Evolutionary conservation across 2,329 filamentous ascomycete genomes (phyloP).

Genomic region (Hypoxylon sp.): DNA sequence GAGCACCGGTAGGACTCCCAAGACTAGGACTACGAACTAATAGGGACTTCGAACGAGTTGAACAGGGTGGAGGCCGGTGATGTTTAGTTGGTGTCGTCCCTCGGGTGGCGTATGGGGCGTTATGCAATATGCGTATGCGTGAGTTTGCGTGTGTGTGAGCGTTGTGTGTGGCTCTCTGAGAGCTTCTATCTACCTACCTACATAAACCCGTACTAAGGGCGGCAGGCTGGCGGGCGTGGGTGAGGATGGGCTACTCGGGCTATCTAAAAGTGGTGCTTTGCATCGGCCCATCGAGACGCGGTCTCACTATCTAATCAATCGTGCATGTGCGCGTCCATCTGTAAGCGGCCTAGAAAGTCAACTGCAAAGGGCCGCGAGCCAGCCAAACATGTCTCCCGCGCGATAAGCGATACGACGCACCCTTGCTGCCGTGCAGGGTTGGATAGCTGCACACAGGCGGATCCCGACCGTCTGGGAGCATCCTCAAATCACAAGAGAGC

Average conservation of each 20-base stretch:
- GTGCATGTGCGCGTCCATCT: slow-evolving; percentile 38
- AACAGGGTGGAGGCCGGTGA: slow-evolving; percentile 9
- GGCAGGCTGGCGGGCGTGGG: slow-evolving; percentile 13
- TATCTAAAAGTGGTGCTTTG: slow-evolving; percentile 39
- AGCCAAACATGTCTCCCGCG: slow-evolving; percentile 36
- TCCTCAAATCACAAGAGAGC: slow-evolving; percentile 36
- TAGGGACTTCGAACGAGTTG: slow-evolving; percentile 1
- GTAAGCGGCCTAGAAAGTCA: slow-evolving; percentile 37
- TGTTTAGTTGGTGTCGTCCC: slow-evolving; percentile 11
- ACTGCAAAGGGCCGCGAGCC: slow-evolving; percentile 31
- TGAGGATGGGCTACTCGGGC: not conserved
- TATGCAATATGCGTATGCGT: slow-evolving; percentile 19
- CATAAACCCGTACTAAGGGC: not conserved
- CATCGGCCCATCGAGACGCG: slow-evolving; percentile 37
- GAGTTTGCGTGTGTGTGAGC: no score
- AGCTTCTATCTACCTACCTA: not conserved
- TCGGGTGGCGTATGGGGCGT: slow-evolving; percentile 18
- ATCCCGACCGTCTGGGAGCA: slow-evolving; percentile 34
- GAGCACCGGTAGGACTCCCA: slow-evolving; percentile 6
- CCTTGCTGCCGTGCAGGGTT: slow-evolving; percentile 29
- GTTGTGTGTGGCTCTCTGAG: not conserved
- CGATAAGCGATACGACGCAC: slow-evolving; percentile 41
- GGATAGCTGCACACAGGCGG: slow-evolving; percentile 40
- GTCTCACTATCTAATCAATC: slow-evolving; percentile 43
- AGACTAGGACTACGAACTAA: slow-evolving; percentile 5